Base-by-base conservation (phyloP, 306 rosid genomes). In the Oemleria cerasiformis region DNA sequence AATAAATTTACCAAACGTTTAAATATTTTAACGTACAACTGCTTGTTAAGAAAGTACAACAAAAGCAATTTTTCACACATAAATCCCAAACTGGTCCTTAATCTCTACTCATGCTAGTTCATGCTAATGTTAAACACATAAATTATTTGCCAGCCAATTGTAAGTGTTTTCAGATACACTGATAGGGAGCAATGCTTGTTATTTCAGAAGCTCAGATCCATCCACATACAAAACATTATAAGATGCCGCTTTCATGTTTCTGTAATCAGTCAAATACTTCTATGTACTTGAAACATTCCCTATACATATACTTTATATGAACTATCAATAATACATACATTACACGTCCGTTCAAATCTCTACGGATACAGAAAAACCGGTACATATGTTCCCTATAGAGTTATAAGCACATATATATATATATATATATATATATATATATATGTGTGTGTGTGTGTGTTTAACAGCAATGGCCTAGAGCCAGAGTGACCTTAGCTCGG, bases 401-500 rank as follows among this genome's bases (percentile, higher is more conserved):
- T 36, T 36, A 20, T 51, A 7, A 48, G 48, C n/a, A n/a, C n/a
- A n/a, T n/a, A n/a, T 21, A 10, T 14, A 55, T 10, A 30, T 7
- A 25, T 43, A 16, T 8, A 25, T 25, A 25, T 17, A 40, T 4
- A 38, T 43, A 60, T 43, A 36, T 60, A 40, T 51, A 7, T 47
- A 48, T 25, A 25, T 25, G 2, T 25, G 2, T 41, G 10, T 21
- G 42, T 10, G 12, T 7, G 10, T 43, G 10, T 4, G 39, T 41
- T 42, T 1, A 30, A 16, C 36, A 25, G 40, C 55, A 55, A 41
- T 16, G 16, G 19, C 42, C 65, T 41, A 70, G 23, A 23, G 74
- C 65, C 25, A 20, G 9, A 19, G 53, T 38, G n/a, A 69, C 63
- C 75, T 79, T 82, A 92, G 63, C 84, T 83, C 15, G 91, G 21